Percentiles rank a stretch among this genome's conserved stretches.
Conservation (phyloP, 148 eudicot genomes). For the Rheum nobile region DNA sequence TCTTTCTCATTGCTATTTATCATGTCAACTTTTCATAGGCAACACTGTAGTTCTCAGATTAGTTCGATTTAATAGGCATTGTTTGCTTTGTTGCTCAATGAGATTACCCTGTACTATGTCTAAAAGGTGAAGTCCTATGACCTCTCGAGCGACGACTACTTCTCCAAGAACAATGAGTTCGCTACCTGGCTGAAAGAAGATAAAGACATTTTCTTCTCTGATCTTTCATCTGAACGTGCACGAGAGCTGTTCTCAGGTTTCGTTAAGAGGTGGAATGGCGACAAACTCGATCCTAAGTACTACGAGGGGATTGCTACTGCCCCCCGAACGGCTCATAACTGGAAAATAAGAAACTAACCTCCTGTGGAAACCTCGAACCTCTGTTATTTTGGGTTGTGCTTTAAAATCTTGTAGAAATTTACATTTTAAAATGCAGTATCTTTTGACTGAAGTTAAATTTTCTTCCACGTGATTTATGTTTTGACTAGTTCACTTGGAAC, state of each 20-base stretch:
- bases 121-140: slow-evolving; percentile 40
- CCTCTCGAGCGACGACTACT: slow-evolving; percentile 69
- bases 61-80: background rate
- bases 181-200: slow-evolving; percentile 88
- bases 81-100: background rate
- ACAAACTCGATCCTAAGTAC: slow-evolving; percentile 50
- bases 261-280: slow-evolving; percentile 57
- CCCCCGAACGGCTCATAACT: slow-evolving; percentile 72
- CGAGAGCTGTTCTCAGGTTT: slow-evolving; percentile 56
- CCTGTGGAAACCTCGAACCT: background rate
- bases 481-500: too few species aligned
- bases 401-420: background rate
- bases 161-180: slow-evolving; percentile 87
- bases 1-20: slow-evolving; percentile 1
- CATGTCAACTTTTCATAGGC: background rate
- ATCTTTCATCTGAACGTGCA: slow-evolving; percentile 70
- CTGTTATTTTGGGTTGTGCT: background rate
- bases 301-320: slow-evolving; percentile 68
- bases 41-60: background rate
- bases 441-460: too few species aligned
- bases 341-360: slow-evolving; percentile 53
- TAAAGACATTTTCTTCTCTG: slow-evolving; percentile 65
- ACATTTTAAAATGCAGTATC: too few species aligned
- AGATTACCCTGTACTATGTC: background rate
- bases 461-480: too few species aligned